phyloP scores from a whole-genome alignment of 2,329 filamentous ascomycete species.

The Aureobasidium vineae region DNA sequence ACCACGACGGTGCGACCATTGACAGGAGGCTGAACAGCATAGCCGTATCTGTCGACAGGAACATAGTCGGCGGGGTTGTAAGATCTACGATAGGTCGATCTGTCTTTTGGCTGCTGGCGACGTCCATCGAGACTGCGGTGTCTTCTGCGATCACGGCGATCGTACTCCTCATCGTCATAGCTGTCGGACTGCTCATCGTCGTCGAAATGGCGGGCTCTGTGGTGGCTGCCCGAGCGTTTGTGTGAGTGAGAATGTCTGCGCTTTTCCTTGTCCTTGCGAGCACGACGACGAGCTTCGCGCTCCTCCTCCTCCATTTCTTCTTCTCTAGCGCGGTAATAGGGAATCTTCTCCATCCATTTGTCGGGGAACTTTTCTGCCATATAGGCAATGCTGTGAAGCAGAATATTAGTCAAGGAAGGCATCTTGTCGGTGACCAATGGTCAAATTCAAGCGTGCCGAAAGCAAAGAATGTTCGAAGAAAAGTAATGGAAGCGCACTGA shows the following conservation, averaged over 20 bases:
- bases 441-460: neutral
- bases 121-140: conserved; percentile 16
- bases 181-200: conserved; percentile 33
- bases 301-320: conserved; percentile 29
- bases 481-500: neutral
- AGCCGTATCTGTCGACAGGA: conserved; percentile 9
- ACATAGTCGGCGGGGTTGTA: conserved; percentile 26
- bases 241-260: conserved; percentile 28
- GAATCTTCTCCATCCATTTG: conserved; percentile 41
- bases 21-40: neutral
- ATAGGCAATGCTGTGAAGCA: conserved; percentile 29
- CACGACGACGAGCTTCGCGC: conserved; percentile 22
- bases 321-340: conserved; percentile 39
- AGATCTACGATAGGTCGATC: neutral
- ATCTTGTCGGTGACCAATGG: neutral
- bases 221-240: conserved; percentile 21
- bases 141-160: conserved; percentile 17
- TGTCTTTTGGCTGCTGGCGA: neutral
- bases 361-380: conserved; percentile 41
- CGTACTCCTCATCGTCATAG: conserved; percentile 11
- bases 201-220: conserved; percentile 31
- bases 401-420: conserved; percentile 26
- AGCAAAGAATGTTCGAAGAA: neutral
- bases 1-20: neutral
- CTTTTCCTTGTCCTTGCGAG: conserved; percentile 26